Percentiles rank a stretch among this genome's conserved stretches.
These are phyloP conservation scores for Cutaneotrichosporon sp. DNA, from an alignment of 1,284 basidiomycete genomes.

Conservation along the genomic window DNA sequence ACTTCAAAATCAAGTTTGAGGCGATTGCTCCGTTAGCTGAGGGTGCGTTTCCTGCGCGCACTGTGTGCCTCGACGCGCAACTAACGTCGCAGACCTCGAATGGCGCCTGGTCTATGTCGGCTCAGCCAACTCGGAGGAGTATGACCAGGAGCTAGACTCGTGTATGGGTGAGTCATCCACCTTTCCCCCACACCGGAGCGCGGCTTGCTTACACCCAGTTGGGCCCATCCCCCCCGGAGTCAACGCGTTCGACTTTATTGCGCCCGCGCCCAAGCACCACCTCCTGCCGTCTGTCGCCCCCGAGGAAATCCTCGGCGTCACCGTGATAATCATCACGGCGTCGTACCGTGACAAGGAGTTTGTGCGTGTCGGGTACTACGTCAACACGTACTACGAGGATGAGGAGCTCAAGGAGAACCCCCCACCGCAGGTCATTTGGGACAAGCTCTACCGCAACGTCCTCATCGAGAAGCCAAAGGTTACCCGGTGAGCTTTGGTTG, in stretches of 20 bases:
- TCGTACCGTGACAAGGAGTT: constrained; percentile 94
- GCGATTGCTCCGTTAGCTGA: constrained; percentile 90
- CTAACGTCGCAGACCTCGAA: constrained; percentile 68
- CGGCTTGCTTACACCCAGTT: constrained; percentile 48
- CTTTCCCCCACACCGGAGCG: too few species aligned
- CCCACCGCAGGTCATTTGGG: constrained; percentile 65
- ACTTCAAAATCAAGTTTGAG: constrained; percentile 95
- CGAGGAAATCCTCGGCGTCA: constrained; percentile 67
- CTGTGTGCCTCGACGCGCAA: not conserved
- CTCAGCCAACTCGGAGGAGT: constrained; percentile 81
- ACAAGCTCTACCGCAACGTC: constrained; percentile 72
- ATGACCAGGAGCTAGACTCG: constrained; percentile 93
- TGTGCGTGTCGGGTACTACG: constrained; percentile 97
- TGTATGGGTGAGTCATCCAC: constrained; percentile 61
- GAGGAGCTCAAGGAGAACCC: constrained; percentile 77
- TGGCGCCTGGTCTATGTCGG: constrained; percentile 98
- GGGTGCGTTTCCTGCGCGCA: constrained; percentile 53
- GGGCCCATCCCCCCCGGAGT: constrained; percentile 91
- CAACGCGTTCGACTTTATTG: constrained; percentile 96
- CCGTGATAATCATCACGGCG: constrained; percentile 88
- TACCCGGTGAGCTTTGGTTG: constrained; percentile 57
- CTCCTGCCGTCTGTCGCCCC: constrained; percentile 60
- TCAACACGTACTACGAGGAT: constrained; percentile 96
- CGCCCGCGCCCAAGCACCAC: constrained; percentile 59
- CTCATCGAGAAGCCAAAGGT: constrained; percentile 90